Base-by-base conservation (phyloP, 1,284 basidiomycete species). In the Irpex sp. region DNA sequence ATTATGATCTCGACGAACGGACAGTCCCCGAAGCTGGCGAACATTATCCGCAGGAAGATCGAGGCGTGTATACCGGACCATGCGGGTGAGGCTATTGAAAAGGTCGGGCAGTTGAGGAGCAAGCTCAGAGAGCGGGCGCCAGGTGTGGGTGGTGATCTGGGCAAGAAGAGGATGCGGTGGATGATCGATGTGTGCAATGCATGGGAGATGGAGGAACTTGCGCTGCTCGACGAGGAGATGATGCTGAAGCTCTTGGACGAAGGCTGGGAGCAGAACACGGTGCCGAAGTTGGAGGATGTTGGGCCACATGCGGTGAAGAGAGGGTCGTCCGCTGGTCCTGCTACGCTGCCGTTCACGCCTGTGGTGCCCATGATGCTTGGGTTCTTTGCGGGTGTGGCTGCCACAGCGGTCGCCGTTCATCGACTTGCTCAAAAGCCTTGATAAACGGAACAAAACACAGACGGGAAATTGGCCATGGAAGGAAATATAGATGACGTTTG, bases 1-100 rank as follows among this genome's bases (percentile, higher is more conserved):
- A 88, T 98, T 69, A 92, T 98, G 91, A 90, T 99, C 52, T 97
- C 94, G 7, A 99, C 97, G 1, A 94, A 94, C 62, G 97, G 97
- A 31, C 90, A 93, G 69, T 94, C 95, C 3, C 97, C 97, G 6
- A 91, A 94, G 74, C 83, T 98, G 67, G 95, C 97, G 5, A 91
- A 90, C 64, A 81, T 97, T 69, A 87, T 98, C 56, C 85, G 91
- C 64, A 82, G 84, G 67, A 83, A 79, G 68, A 83, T 99, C 67
- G 87, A 93, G 72, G 78, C 78, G 2, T 81, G 82, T 15, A 77
- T 99, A 52, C 91, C 94, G 2, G 82, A 82, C 7, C 78, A 86
- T 59, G 87, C 93, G 17, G 96, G 93, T 38, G 82, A 84, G 57
- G 93, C 94, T 1, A 93, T 98, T 61, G 83, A 84, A 68, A 90